phyloP scores from a whole-genome alignment of 2,329 filamentous ascomycete species.

The Hypoxylon rubiginosum region DNA sequence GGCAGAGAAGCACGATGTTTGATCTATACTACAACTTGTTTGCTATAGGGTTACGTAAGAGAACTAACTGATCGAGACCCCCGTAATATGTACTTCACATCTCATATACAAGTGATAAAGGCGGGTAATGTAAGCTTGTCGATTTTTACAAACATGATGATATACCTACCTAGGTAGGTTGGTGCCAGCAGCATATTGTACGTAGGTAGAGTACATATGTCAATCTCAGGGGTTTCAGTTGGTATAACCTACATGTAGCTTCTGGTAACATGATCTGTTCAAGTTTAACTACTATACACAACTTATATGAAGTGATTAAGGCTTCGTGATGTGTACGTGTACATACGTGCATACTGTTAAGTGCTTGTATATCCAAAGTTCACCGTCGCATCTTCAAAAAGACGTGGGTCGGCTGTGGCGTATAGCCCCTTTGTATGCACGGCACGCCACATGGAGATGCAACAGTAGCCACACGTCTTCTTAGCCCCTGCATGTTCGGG shows the following conservation, averaged over 20 bases:
- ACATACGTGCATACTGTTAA: not conserved
- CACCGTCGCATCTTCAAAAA: too few relatives aligned
- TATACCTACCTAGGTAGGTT: too few relatives aligned
- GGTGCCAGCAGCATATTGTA: too few relatives aligned
- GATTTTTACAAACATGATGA: too few relatives aligned
- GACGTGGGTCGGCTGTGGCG: not conserved
- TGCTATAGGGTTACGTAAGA: not conserved
- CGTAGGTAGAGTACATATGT: too few relatives aligned
- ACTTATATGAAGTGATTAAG: not conserved
- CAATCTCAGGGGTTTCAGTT: too few relatives aligned
- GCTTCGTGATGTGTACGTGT: not conserved
- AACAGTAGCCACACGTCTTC: conserved; percentile 38
- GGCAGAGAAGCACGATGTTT: not conserved
- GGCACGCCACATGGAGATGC: conserved; percentile 30
- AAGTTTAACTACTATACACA: not conserved
- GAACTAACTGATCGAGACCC: not conserved
- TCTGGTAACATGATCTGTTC: too few relatives aligned
- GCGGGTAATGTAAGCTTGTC: not conserved
- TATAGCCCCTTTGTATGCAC: not conserved
- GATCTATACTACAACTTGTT: not conserved
- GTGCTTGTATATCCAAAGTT: not conserved
- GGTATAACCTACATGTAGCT: too few relatives aligned
- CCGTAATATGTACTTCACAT: too few relatives aligned
- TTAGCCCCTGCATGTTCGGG: conserved; percentile 29
- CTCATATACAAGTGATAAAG: too few relatives aligned